phyloP scores from a whole-genome alignment of 1,139 yeast species.

The Lodderomyces margitis region DNA sequence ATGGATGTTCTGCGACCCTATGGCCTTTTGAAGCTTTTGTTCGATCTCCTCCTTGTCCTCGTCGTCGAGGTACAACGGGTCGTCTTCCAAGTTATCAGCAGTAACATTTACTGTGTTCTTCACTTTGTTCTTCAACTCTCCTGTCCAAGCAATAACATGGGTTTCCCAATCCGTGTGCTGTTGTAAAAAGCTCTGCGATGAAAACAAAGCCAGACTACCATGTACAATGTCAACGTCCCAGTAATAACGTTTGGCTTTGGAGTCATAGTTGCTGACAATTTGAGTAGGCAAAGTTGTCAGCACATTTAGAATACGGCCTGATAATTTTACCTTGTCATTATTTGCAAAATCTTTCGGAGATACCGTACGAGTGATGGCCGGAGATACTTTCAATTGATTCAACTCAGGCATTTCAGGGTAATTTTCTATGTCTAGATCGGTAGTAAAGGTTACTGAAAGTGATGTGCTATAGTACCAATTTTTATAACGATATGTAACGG shows the following conservation, averaged over 20 bases:
- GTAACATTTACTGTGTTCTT: slow-evolving; percentile 16
- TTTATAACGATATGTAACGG: neutral
- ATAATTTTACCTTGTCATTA: slow-evolving; percentile 32
- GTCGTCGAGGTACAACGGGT: slow-evolving; percentile 60
- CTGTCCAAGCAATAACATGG: slow-evolving; percentile 93
- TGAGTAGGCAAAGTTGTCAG: slow-evolving; percentile 69
- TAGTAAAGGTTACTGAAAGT: too few relatives aligned
- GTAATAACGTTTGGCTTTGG: slow-evolving; percentile 24
- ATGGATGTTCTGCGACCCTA: slow-evolving; percentile 54
- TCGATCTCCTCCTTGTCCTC: slow-evolving; percentile 54
- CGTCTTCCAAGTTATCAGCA: slow-evolving; percentile 41
- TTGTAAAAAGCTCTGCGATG: slow-evolving; percentile 65
- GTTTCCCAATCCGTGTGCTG: slow-evolving; percentile 81
- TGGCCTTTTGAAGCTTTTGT: slow-evolving; percentile 38
- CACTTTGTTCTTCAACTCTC: slow-evolving; percentile 59
- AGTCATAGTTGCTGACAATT: slow-evolving; percentile 40
- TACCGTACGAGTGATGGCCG: slow-evolving; percentile 15
- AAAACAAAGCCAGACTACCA: slow-evolving; percentile 83
- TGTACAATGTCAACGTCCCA: slow-evolving; percentile 66
- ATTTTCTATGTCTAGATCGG: too few relatives aligned
- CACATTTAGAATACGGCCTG: slow-evolving; percentile 68
- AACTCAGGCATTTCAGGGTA: slow-evolving; percentile 10
- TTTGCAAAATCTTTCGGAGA: slow-evolving; percentile 33
- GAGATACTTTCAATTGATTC: slow-evolving; percentile 8
- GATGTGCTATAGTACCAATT: too few relatives aligned